These are phyloP conservation scores for Stagonosporopsis chrysanthemi DNA, from an alignment of 2,329 filamentous ascomycete genomes.

Conservation along the genomic window DNA sequence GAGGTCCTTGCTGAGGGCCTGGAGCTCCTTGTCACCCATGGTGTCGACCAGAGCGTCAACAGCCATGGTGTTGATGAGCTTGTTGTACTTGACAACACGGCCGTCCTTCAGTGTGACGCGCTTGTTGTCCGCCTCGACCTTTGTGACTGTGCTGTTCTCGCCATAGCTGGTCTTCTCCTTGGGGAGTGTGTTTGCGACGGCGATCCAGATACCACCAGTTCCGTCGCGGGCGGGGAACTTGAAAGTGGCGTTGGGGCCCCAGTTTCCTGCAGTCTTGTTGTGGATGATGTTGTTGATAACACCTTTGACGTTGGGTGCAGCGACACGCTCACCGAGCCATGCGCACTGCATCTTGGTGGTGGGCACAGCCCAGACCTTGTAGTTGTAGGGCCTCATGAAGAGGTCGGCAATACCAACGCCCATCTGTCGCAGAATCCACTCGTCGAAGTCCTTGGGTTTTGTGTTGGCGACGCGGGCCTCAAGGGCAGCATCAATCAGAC, in stretches of 20 bases:
- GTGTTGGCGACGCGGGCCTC: conserved; percentile 84
- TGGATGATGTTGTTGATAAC: conserved; percentile 95
- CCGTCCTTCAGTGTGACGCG: conserved; percentile 82
- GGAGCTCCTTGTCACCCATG: conserved; percentile 87
- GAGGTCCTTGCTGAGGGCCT: conserved; percentile 83
- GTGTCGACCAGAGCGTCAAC: conserved; percentile 86
- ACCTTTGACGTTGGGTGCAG: conserved; percentile 92
- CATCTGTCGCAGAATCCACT: conserved; percentile 96
- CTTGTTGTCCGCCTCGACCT: conserved; percentile 87
- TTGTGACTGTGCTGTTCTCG: conserved; percentile 81
- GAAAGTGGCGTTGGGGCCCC: conserved; percentile 98
- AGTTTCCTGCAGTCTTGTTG: conserved; percentile 94
- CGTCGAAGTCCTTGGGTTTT: conserved; percentile 96
- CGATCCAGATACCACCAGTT: conserved; percentile 99
- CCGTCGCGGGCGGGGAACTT: conserved; percentile 95
- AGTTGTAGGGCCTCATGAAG: conserved; percentile 99
- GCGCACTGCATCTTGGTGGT: conserved; percentile 99
- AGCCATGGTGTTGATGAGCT: conserved; percentile 95
- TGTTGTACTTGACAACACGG: conserved; percentile 87
- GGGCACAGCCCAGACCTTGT: conserved; percentile 99
- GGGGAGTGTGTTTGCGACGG: conserved; percentile 90
- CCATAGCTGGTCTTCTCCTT: conserved; percentile 92
- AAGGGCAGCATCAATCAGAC: conserved; percentile 92
- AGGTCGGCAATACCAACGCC: conserved; percentile 88
- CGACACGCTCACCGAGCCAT: conserved; percentile 98